Conservation (phyloP, 1,284 basidiomycete species). For the Leccinum griseonigrum region DNA sequence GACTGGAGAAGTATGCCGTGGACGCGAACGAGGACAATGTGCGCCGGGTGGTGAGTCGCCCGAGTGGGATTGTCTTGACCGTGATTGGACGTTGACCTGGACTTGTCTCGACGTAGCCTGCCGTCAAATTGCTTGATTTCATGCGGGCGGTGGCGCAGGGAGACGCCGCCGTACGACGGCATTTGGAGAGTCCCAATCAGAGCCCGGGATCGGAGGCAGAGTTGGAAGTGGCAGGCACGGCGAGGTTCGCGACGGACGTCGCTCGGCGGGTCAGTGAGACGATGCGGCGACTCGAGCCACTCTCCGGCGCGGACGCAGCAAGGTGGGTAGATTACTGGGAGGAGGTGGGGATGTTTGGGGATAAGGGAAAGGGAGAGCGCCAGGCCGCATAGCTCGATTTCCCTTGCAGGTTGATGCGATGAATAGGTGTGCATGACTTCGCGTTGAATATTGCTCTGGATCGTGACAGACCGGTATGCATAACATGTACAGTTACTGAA, state of each 20-base stretch:
- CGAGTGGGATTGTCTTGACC: not conserved
- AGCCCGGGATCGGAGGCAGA: not conserved
- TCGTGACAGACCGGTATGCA: no score
- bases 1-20: conserved; percentile 13
- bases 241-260: conserved; percentile 10
- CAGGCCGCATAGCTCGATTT: not conserved
- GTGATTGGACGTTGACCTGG: not conserved
- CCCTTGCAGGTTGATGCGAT: no score
- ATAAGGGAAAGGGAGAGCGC: not conserved
- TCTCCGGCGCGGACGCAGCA: conserved; percentile 13
- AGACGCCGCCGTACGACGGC: conserved; percentile 5
- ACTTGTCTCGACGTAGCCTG: conserved; percentile 15
- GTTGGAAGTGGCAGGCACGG: conserved; percentile 7
- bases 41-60: conserved; percentile 13
- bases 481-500: no score
- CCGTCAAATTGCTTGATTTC: conserved; percentile 19
- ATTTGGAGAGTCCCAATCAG: not conserved
- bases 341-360: not conserved
- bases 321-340: conserved; percentile 17
- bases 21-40: conserved; percentile 14
- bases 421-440: no score
- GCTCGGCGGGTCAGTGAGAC: conserved; percentile 16
- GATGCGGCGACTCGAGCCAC: conserved; percentile 15
- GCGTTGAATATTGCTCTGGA: no score
- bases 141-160: conserved; percentile 4